Evolutionary conservation across 257 asterid genomes (phyloP), one percentile per base, ranked within the genome.

Genomic region (Salvia splendens): DNA sequence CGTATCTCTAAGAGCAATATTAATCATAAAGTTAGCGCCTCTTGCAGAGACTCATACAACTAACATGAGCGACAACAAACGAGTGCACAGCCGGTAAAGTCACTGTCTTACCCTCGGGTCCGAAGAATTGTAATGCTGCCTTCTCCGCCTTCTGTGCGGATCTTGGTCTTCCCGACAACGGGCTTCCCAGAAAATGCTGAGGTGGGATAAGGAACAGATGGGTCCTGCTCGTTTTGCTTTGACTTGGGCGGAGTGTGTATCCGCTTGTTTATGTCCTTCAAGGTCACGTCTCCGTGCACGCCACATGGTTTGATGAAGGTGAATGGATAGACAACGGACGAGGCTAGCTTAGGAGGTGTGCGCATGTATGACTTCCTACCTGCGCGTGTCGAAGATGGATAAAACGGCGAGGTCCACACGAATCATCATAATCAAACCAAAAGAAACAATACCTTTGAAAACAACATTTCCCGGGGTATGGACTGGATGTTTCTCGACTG

Each of bases 121-220:
- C 95, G 79, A 81, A 84, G 81, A 17, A 89, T 64, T 3, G 93
- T 92, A 61, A 92, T 92, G 91, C 97, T 84, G 65, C 98, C 98
- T 77, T 81, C 85, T 48, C 98, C 95, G 32, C 96, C 95, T 82
- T 89, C 93, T 0, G 93, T 92, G 12, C 82, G 93, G 20, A 92
- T 89, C 72, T 88, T 92, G 32, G 97, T 92, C 81, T 87, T 92
- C 16, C 96, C 96, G 3, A 92, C 89, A 1, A 92, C 96, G 1
- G 96, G 98, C 65, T 89, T 92, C 72, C 98, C 98, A 2, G 97
- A 89, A 76, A 92, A 86, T 16, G 97, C 96, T 33, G 99, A 89
- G 14, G 81, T 88, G 38, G 90, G 95, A 65, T 63, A 87, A 43
- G 84, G 36, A 73, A 52, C 82, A 1, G 77, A 61, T 15, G 79